Base-by-base conservation (phyloP, 2,329 filamentous ascomycete species). In the Monosporascus sp. region DNA sequence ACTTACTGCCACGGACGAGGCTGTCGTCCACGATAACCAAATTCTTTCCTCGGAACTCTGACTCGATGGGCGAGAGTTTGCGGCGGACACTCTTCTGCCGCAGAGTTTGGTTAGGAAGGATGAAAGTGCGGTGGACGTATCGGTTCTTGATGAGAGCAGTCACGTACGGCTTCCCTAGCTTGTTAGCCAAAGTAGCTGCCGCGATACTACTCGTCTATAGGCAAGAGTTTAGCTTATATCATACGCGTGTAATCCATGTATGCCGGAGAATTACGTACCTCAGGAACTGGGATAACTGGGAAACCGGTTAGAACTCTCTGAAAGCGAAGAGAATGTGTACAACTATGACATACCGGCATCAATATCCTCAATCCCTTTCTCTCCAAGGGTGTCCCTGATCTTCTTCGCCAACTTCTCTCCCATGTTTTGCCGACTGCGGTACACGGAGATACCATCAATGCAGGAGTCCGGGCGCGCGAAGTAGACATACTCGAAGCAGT, bases 91-190 rank as follows among this genome's bases (percentile, higher is more conserved):
- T 41, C 42, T 45, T 45, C 3, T 45, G 20, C 9, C 42, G 42
- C 6, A 38, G 11, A 18, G 7, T 1, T 36, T 38, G 42, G 20
- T 45, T 24, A 20, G 42, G 37, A 37, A 45, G 48, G 42, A 45
- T 45, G 42, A 45, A 45, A 24, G 42, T 24, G 9, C 42, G 42
- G 18, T 24, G 20, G 55, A 95, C 87, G 68, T 95, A 95, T 50
- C 89, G 81, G 70, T 95, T 95, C 78, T 94, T 95, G 58, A 96
- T 85, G 62, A 96, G 93, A 2, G 85, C 91, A 65, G 89, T 88
- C 54, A 82, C 86, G 64, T 88, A 90, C 1, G 88, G 88, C 68
- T 90, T 91, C 60, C 84, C 80, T 18, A 96, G 78, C 41, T 82
- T 78, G 63, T 85, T 82, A n/a, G 90, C 86, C 25, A 96, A 80